Evolutionary conservation across 768 basidiomycete genomes (phyloP).

Genomic region (Collybia nuda): DNA sequence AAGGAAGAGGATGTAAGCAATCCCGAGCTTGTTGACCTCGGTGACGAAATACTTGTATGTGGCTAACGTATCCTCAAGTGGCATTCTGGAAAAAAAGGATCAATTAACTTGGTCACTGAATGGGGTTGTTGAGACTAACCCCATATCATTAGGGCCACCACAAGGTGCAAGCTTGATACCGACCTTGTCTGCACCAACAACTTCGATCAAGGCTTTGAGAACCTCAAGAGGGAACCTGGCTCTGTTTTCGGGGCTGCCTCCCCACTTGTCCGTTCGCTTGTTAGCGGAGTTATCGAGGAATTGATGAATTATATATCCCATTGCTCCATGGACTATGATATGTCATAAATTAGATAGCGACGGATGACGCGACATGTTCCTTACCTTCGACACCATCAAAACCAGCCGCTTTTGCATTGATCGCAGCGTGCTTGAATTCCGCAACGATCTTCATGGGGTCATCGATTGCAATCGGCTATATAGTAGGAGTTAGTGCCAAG

Average conservation of each 20-base stretch:
- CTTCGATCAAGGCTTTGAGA: constrained; percentile 7
- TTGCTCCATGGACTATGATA: constrained; percentile 32
- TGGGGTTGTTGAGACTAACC: constrained; percentile 1
- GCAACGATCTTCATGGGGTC: constrained; percentile 37
- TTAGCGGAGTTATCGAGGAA: constrained; percentile 34
- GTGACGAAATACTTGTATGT: not conserved
- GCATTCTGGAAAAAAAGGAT: not conserved
- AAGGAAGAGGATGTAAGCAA: not conserved
- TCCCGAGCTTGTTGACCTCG: not conserved
- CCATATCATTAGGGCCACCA: constrained; percentile 18
- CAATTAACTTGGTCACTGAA: not conserved
- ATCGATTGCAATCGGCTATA: constrained; percentile 34
- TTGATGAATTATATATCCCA: no score
- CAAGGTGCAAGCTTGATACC: constrained; percentile 14
- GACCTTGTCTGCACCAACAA: constrained; percentile 14
- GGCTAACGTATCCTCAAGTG: not conserved
- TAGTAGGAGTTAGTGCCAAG: not conserved
- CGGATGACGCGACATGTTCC: constrained; percentile 1
- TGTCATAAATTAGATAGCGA: not conserved
- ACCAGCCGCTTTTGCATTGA: constrained; percentile 46
- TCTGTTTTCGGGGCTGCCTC: constrained; percentile 35
- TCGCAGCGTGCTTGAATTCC: constrained; percentile 38
- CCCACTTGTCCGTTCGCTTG: constrained; percentile 55
- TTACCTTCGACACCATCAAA: constrained; percentile 52
- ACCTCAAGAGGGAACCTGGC: constrained; percentile 8